A percentile compares a stretch with the other conserved stretches of the same genome.
Conservation (phyloP, 106 monocot genomes). For the Apostasia ramifera region DNA sequence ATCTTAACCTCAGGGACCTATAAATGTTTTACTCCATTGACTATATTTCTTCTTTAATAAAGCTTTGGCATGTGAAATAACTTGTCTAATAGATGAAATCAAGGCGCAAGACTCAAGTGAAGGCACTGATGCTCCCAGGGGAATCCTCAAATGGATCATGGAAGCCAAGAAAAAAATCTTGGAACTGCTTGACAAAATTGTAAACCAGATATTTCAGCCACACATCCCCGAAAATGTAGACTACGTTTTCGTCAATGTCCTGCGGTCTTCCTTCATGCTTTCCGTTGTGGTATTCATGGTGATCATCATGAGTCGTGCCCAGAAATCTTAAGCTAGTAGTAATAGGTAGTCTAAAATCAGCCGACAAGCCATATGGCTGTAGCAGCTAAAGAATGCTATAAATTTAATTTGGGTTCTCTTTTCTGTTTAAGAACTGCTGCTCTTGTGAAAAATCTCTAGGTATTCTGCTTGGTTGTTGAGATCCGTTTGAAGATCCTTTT, state of each 20-base stretch:
- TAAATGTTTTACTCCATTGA: neutral
- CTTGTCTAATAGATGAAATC: slow-evolving; percentile 8
- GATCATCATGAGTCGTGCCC: slow-evolving; percentile 12
- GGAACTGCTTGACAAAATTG: slow-evolving; percentile 39
- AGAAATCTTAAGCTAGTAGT: slow-evolving; percentile 4
- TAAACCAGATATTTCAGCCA: slow-evolving; percentile 24
- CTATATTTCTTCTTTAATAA: neutral
- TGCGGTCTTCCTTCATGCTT: slow-evolving; percentile 44
- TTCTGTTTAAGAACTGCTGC: no score
- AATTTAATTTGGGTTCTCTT: no score
- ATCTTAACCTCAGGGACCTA: neutral
- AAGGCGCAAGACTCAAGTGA: neutral
- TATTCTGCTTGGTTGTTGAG: no score
- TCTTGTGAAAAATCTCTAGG: no score
- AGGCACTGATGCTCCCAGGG: slow-evolving; percentile 2
- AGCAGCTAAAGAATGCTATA: no score
- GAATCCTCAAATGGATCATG: slow-evolving; percentile 29
- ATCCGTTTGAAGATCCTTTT: no score
- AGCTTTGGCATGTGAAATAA: neutral
- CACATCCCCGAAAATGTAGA: slow-evolving; percentile 9
- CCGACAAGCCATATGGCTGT: slow-evolving; percentile 7
- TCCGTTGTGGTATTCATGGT: slow-evolving; percentile 18
- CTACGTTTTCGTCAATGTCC: slow-evolving; percentile 11
- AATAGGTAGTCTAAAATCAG: slow-evolving; percentile 1
- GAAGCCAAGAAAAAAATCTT: slow-evolving; percentile 36